Evolutionary conservation across 163 green algal species (phyloP), one percentile per base, ranked within the genome.

Genomic region (Chlorella variabilis): DNA sequence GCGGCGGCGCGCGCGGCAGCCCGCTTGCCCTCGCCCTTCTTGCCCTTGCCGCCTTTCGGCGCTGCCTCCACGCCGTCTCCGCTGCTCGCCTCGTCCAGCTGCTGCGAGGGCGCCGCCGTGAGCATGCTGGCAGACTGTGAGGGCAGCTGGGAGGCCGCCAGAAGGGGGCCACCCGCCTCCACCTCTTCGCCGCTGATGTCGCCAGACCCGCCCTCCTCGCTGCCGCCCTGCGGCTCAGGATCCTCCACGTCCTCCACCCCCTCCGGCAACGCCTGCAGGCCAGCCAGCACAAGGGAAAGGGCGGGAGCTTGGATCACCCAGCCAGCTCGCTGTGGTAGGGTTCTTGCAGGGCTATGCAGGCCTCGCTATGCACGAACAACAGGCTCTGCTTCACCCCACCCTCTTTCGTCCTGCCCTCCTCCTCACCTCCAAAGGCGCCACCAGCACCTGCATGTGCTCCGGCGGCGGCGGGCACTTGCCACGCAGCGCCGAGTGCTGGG

Each of bases 401-500:
- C n/a, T n/a, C n/a, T n/a, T n/a, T n/a, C n/a, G n/a, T n/a, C n/a
- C n/a, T n/a, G n/a, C n/a, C n/a, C 62, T 54, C 45, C 11, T 11
- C 8, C 71, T 66, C 73, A 80, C 85, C 58, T 90, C 81, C 39
- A 93, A 61, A 3, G 92, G 87, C 0, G 88, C 91, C 3, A 89
- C 85, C 23, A 81, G 61, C n/a, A 94, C 66, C 7, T 33, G 31
- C 49, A 96, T 78, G 75, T 94, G 91, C 2, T 61, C 11, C 0
- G 92, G 92, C 11, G 63, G 77, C 4, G 65, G 25, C 13, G 65
- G 77, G 69, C 68, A 78, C 2, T 69, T 75, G 62, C 39, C 80
- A 0, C 75, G 70, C 23, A 89, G 48, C 25, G 63, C 68, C 1
- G 84, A 73, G 31, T 88, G 88, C 25, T 86, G 45, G 4, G 83